Base-by-base conservation (phyloP, 1,284 basidiomycete species). In the Takashimella tepidaria region DNA sequence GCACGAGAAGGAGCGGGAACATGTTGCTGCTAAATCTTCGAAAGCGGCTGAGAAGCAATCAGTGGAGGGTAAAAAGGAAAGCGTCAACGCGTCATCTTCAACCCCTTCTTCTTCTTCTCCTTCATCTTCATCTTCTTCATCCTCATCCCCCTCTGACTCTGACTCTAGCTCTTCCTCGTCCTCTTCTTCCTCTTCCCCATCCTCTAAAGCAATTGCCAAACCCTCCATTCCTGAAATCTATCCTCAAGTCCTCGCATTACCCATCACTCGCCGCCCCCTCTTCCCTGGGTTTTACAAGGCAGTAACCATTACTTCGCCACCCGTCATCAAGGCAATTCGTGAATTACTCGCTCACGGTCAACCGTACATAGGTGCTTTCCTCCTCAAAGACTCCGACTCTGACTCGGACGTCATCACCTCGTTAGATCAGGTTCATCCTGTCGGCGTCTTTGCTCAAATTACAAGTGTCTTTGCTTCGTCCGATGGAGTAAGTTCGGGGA, bases 271-370 rank as follows among this genome's bases (percentile, higher is more conserved):
- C 51, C 83, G 95, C 37, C 95, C 95, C 0, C 84, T 98, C 48
- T 98, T 98, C 77, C 95, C 95, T 68, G 93, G 92, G 45, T 97
- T 97, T 75, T 97, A 98, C 83, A 97, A 96, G 73, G 91, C 92
- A 12, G 92, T 97, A 51, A 91, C 95, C 55, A 82, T 97, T 55
- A 84, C 87, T 26, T 88, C 96, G 62, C 90, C 91, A 1, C 81
- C 85, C 0, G 95, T 98, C 37, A 93, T 98, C 56, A 85, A 88
- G 19, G 92, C 92, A 4, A 91, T 98, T 70, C 90, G 93, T 77
- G 92, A 98, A 69, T 89, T 95, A 81, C 89, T 97, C 83, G 86
- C 88, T 68, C 89, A 92, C 49, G 93, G 95, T 2, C 95, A 98
- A 75, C 93, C 93, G 0, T 98, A 98, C 76, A 84, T 99, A 57